Base-by-base conservation (phyloP, 75 land plant species). In the Cryptomeria japonica region DNA sequence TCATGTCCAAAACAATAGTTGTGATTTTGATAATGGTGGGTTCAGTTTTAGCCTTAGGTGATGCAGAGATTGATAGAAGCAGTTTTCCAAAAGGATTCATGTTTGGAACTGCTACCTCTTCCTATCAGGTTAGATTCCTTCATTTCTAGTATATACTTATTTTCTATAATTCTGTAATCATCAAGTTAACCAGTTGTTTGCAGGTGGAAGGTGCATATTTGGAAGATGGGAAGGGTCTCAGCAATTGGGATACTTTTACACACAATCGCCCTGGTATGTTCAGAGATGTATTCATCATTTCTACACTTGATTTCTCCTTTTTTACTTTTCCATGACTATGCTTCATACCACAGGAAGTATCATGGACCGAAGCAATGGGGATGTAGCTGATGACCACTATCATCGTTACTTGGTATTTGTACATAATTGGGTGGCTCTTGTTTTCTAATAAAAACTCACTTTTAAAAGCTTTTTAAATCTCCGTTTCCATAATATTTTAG, bases 371-470 rank as follows among this genome's bases (percentile, higher is more conserved):
- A 86, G 86, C 42, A 93, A 84, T 58, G 97, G 92, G 77, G 94
- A 93, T 88, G 83, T 94, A 79, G 95, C 97, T 15, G 91, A 86
- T 76, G 96, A 96, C 88, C 90, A 96, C 79, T 96, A 95, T 88
- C 96, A 96, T 82, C 95, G 85, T 18, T 95, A 89, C 86, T 15
- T 75, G 92, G 97, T 87, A 53, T 90, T 87, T 61, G 16, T n/a
- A 10, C 37, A 87, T 76, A 86, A 34, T 3, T 47, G 10, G 28
- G 11, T 12, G 9, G 9, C 28, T 22, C 10, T 31, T 34, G 31
- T 19, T 31, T 32, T 72, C 6, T 10, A 72, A 25, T 51, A 14
- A 51, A n/a, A n/a, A n/a, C n/a, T 51, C 0, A 10, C 8, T 47
- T 47, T 47, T 47, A 11, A n/a, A 47, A 13, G 16, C 16, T 51